Conservation (phyloP, 257 asterid species). For the Solanum dulcamara region DNA sequence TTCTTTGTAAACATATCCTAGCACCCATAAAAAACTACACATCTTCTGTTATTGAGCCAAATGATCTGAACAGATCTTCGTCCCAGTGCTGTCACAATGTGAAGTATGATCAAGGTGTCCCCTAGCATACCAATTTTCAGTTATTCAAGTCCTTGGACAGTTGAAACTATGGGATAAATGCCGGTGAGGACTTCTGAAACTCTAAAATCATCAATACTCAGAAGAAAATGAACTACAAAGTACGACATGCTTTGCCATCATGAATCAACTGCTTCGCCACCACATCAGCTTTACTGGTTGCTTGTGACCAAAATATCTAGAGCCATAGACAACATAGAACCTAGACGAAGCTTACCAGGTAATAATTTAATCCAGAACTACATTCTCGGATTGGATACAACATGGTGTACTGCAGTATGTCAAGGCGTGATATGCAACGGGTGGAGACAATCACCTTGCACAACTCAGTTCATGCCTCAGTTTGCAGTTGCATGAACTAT, state of each 20-base stretch:
- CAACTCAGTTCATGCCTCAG: neutral
- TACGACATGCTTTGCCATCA: neutral
- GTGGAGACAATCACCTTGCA: neutral
- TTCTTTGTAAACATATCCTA: conserved; percentile 26
- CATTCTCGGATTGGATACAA: neutral
- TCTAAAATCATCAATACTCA: neutral
- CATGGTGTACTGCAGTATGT: neutral
- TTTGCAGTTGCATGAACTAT: neutral
- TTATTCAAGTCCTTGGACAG: neutral
- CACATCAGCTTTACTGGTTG: neutral
- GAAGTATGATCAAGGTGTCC: neutral
- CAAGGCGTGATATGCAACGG: neutral
- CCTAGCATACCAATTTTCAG: neutral
- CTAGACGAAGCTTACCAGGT: neutral
- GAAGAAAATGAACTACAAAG: neutral
- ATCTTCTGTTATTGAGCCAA: conserved; percentile 9
- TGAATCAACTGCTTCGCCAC: neutral
- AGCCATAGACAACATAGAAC: neutral
- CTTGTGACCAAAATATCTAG: neutral
- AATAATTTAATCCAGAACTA: neutral
- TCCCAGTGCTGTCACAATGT: conserved; percentile 9
- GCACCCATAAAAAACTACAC: conserved; percentile 34
- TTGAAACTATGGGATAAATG: neutral
- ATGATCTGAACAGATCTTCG: conserved; percentile 9
- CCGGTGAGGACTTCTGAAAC: neutral